phyloP scores from a whole-genome alignment of 805 yeast genomes.

The Lipomyces anomalus region DNA sequence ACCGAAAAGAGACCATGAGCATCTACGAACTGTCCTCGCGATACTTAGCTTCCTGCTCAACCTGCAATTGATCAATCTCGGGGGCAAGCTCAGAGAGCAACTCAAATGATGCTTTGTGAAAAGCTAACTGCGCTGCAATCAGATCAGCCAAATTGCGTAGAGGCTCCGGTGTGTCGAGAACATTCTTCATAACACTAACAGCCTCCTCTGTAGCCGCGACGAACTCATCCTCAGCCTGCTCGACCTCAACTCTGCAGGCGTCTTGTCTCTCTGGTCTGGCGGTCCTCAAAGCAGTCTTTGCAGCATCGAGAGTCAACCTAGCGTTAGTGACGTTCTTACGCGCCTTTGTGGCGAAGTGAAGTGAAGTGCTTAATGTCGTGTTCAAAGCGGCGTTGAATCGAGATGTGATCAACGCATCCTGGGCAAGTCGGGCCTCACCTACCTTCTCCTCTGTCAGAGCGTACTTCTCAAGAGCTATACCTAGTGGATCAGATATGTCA shows the following conservation, averaged over 20 bases:
- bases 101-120: constrained; percentile 69
- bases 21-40: constrained; percentile 23
- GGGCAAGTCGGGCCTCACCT: constrained; percentile 77
- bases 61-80: constrained; percentile 55
- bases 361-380: constrained; percentile 54
- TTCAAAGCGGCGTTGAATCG: constrained; percentile 64
- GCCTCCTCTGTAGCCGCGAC: constrained; percentile 88
- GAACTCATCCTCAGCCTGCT: constrained; percentile 80
- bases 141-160: constrained; percentile 62
- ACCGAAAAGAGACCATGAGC: neutral
- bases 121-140: constrained; percentile 72
- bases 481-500: constrained; percentile 46
- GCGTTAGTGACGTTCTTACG: constrained; percentile 73
- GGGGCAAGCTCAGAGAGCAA: constrained; percentile 59
- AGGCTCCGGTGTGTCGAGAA: constrained; percentile 63
- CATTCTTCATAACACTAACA: constrained; percentile 73
- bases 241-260: constrained; percentile 67
- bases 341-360: constrained; percentile 58
- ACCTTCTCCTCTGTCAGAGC: constrained; percentile 66
- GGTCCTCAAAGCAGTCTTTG: constrained; percentile 50
- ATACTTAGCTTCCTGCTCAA: constrained; percentile 42
- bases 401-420: constrained; percentile 65
- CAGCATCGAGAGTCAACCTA: constrained; percentile 72
- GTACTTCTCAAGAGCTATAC: constrained; percentile 58
- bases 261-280: constrained; percentile 65